Percentiles rank a stretch among this genome's conserved stretches.
Evolutionary conservation across 306 rosid species (phyloP).

Genomic region (Glycine soja): DNA sequence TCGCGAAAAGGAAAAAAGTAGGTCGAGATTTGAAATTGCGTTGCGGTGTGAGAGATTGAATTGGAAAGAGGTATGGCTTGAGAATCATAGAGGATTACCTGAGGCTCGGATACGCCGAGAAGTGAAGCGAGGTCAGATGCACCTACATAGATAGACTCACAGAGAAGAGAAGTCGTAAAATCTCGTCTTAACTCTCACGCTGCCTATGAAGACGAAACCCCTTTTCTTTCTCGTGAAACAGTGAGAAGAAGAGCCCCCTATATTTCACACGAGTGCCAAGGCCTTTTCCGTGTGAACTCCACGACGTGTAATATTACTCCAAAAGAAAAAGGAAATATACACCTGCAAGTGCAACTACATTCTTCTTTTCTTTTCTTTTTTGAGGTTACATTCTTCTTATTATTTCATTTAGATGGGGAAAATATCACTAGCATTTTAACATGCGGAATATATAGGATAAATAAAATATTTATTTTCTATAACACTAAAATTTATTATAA

Average conservation of each 20-base stretch:
- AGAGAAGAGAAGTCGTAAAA: slow-evolving; percentile 3
- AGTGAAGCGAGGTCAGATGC: slow-evolving; percentile 41
- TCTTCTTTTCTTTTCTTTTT: too few species aligned
- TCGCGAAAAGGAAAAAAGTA: background rate
- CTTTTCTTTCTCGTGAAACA: background rate
- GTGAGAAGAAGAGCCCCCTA: slow-evolving; percentile 1
- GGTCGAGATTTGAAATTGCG: background rate
- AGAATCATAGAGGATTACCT: slow-evolving; percentile 42
- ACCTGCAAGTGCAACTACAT: too few species aligned
- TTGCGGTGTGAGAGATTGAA: background rate
- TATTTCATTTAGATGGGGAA: too few species aligned
- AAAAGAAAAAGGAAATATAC: too few species aligned
- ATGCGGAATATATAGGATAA: too few species aligned
- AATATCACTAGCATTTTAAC: too few species aligned
- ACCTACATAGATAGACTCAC: slow-evolving; percentile 17
- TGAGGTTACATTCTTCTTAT: too few species aligned
- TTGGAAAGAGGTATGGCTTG: background rate
- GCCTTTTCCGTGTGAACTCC: slow-evolving; percentile 19
- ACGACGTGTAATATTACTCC: background rate
- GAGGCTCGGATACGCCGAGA: slow-evolving; percentile 42
- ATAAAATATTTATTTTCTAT: too few species aligned
- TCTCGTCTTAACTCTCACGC: slow-evolving; percentile 25
- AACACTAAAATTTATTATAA: too few species aligned
- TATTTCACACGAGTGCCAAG: slow-evolving; percentile 14
- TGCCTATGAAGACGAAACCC: background rate